Evolutionary conservation across 768 basidiomycete species (phyloP).

Genomic region (Suillus subaureus): DNA sequence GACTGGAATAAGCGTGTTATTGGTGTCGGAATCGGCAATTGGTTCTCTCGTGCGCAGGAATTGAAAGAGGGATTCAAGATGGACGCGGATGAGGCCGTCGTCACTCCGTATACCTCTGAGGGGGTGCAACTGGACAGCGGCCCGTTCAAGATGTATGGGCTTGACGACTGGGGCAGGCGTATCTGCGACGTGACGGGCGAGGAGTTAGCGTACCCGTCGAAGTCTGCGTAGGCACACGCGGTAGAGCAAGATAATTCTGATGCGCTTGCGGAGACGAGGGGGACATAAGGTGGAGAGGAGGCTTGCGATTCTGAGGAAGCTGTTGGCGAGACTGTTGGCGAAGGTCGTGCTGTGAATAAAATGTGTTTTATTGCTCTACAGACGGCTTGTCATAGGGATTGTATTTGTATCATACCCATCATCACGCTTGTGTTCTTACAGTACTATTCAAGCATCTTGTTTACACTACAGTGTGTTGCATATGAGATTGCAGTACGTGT

Average conservation of each 20-base stretch:
- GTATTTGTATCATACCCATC: constrained; percentile 5
- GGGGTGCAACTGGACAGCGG: background rate
- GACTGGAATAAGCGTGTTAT: constrained; percentile 34
- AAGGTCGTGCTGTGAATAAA: background rate
- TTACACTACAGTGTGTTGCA: too few relatives aligned
- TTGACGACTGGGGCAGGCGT: constrained; percentile 27
- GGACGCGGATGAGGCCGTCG: constrained; percentile 20
- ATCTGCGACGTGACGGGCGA: constrained; percentile 22
- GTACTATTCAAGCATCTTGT: background rate
- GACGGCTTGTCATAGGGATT: background rate
- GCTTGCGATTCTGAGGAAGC: background rate
- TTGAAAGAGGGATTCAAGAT: constrained; percentile 18
- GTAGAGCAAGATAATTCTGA: constrained; percentile 24
- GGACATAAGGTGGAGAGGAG: background rate
- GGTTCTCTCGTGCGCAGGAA: constrained; percentile 30
- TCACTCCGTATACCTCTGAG: constrained; percentile 9
- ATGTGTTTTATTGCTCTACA: background rate
- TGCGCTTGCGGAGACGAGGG: constrained; percentile 5
- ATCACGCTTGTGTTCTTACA: background rate
- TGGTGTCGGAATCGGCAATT: constrained; percentile 38
- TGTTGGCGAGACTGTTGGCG: background rate
- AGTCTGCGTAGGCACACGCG: constrained; percentile 24
- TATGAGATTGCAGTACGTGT: too few relatives aligned
- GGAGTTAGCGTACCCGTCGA: constrained; percentile 29
- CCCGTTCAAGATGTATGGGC: constrained; percentile 27